Conservation (phyloP, 148 eudicot genomes). For the Chenopodium formosanum region DNA sequence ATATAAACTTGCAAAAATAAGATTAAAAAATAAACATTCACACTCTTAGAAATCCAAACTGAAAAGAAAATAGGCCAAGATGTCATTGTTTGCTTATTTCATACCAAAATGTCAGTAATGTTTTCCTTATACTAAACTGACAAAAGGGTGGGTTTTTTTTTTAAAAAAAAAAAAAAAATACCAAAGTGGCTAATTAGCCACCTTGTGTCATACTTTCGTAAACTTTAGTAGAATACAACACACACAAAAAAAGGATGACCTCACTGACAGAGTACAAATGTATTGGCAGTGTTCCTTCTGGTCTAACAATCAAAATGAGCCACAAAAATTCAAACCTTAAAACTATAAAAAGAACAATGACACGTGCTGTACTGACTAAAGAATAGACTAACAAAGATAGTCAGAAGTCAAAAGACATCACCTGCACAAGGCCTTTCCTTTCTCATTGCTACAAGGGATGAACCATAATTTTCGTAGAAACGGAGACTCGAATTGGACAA, state of each 20-base stretch:
- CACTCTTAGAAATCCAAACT: no score
- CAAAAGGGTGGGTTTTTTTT: no score
- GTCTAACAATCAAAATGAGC: background rate
- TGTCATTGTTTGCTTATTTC: no score
- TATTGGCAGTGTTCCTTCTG: background rate
- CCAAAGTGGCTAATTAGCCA: no score
- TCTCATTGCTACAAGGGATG: slow-evolving; percentile 68
- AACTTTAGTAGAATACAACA: background rate
- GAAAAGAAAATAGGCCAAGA: no score
- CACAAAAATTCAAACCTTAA: background rate
- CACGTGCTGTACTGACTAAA: background rate
- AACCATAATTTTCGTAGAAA: slow-evolving; percentile 72
- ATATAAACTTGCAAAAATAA: no score
- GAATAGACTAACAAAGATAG: slow-evolving; percentile 24
- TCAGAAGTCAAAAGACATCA: slow-evolving; percentile 17
- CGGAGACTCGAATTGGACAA: slow-evolving; percentile 89
- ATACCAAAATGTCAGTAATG: no score
- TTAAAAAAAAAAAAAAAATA: no score
- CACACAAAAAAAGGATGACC: background rate
- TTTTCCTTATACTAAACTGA: no score
- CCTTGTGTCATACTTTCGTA: no score
- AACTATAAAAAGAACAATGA: background rate
- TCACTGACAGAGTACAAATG: background rate
- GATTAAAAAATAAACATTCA: no score
- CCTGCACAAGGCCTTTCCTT: slow-evolving; percentile 91